phyloP scores from a whole-genome alignment of 805 yeast genomes.

The Wickerhamiella sergipiensis region DNA sequence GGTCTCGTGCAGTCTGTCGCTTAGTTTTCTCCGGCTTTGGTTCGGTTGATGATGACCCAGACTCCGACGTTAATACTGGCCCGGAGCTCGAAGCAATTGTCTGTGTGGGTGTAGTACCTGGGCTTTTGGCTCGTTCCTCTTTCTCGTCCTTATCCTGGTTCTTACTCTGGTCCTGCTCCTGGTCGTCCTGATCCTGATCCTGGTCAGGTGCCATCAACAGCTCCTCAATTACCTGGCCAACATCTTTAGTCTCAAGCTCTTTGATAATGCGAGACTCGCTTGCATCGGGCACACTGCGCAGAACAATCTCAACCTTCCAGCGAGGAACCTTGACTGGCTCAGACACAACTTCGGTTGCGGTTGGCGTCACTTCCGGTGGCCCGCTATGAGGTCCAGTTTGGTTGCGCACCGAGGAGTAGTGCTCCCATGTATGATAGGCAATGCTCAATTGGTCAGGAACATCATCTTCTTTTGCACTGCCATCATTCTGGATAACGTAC shows the following conservation, averaged over 20 bases:
- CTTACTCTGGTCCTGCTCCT: no score
- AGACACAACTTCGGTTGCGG: background rate
- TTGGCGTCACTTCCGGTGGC: constrained; percentile 15
- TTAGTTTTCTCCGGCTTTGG: background rate
- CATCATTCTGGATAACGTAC: constrained; percentile 20
- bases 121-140: background rate
- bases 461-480: background rate
- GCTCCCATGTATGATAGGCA: constrained; percentile 33
- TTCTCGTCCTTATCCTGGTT: background rate
- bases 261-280: constrained; percentile 8
- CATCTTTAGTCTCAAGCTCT: constrained; percentile 10
- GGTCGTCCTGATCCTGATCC: no score
- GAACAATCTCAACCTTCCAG: constrained; percentile 22
- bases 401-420: constrained; percentile 29
- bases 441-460: constrained; percentile 17
- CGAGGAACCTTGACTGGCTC: constrained; percentile 12
- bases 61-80: no score
- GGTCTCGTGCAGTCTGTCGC: background rate
- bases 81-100: background rate
- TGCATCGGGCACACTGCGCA: constrained; percentile 18
- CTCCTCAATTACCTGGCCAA: constrained; percentile 21
- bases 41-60: no score
- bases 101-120: no score
- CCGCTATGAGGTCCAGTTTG: constrained; percentile 28
- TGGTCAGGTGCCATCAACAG: constrained; percentile 8